Evolutionary conservation across 176 grass and related monocot genomes (phyloP).

Genomic region (Triticum monococcum): DNA sequence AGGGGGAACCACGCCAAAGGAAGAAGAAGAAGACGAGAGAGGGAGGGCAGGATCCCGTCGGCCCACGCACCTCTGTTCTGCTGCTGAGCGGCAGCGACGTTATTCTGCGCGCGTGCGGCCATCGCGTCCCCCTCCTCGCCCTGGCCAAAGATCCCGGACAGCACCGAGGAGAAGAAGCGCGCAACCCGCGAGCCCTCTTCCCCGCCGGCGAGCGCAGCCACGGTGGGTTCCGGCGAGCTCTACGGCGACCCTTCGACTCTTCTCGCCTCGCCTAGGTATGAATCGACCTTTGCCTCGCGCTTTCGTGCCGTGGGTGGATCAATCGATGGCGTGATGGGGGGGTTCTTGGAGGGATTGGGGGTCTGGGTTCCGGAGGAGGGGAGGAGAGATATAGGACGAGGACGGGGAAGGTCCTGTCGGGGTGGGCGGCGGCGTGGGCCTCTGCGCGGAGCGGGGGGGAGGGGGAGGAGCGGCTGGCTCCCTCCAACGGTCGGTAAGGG

Average conservation of each 20-base stretch:
- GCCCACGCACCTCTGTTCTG: constrained; percentile 53
- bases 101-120: constrained; percentile 58
- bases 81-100: constrained; percentile 33
- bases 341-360: not conserved
- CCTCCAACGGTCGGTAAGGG: constrained; percentile 69
- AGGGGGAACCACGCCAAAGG: not conserved
- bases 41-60: not conserved
- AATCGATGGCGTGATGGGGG: constrained; percentile 1
- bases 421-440: not conserved
- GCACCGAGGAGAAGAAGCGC: constrained; percentile 60
- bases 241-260: not conserved
- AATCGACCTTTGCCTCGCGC: no score
- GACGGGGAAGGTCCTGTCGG: not conserved
- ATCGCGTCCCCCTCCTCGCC: constrained; percentile 39
- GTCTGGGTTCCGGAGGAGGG: not conserved
- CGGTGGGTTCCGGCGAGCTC: constrained; percentile 29
- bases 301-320: not conserved
- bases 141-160: constrained; percentile 51
- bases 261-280: not conserved
- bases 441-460: constrained; percentile 17
- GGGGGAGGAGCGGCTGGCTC: constrained; percentile 5
- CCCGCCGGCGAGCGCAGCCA: constrained; percentile 59
- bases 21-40: no score
- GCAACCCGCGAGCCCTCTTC: constrained; percentile 54
- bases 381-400: constrained; percentile 28